Conservation (phyloP, 192 early-diverging fungal species). For the Jimgerdemannia flammicorona region DNA sequence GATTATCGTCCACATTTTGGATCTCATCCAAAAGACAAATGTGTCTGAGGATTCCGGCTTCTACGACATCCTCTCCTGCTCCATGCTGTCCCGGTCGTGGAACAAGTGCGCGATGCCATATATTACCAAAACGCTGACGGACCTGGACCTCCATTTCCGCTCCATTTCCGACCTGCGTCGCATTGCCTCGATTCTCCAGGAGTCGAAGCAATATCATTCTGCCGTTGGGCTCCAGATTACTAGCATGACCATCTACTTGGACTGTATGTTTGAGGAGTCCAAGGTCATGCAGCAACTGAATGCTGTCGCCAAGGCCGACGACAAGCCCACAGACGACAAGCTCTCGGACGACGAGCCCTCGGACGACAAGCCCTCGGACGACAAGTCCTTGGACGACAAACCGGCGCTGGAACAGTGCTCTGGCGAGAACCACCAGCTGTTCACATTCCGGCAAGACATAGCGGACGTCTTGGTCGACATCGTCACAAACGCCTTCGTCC, state of each 20-base stretch:
- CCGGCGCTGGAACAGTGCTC: not conserved
- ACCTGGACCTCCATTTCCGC: not conserved
- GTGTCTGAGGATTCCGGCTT: not conserved
- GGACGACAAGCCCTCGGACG: no score
- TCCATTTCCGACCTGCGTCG: not conserved
- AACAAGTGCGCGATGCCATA: not conserved
- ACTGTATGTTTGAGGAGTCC: not conserved
- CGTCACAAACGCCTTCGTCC: not conserved
- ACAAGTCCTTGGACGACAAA: no score
- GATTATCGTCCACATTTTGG: not conserved
- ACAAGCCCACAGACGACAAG: no score
- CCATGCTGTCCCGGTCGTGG: not conserved
- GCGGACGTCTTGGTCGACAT: not conserved
- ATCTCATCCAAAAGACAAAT: not conserved
- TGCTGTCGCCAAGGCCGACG: no score
- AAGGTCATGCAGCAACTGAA: no score
- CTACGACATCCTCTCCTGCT: not conserved
- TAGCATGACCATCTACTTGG: not conserved
- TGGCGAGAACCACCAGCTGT: not conserved
- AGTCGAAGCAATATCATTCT: not conserved
- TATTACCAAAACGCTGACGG: not conserved
- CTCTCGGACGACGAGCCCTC: no score
- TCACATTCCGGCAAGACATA: not conserved
- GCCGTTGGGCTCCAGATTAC: not conserved
- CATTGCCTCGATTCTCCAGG: not conserved